phyloP scores from a whole-genome alignment of 2,329 filamentous ascomycete genomes.

The Aspergillus texensis region DNA sequence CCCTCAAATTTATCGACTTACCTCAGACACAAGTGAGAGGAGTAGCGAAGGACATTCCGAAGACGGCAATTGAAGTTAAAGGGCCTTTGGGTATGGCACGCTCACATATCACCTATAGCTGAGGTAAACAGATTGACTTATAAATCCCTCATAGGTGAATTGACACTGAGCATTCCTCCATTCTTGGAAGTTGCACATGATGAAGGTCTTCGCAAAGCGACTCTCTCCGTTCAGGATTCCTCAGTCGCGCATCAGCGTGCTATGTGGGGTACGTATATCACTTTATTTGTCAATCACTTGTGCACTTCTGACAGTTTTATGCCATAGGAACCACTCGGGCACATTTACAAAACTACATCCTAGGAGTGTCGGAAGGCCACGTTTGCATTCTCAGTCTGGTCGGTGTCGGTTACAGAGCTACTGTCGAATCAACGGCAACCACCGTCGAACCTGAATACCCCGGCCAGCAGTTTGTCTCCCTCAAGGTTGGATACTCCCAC shows the following conservation, averaged over 20 bases:
- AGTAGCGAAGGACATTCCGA: constrained; percentile 63
- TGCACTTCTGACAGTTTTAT: constrained; percentile 22
- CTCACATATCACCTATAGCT: too few species aligned
- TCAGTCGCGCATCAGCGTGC: constrained; percentile 75
- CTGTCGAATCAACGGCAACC: constrained; percentile 73
- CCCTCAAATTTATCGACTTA: constrained; percentile 68
- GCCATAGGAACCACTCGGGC: constrained; percentile 79
- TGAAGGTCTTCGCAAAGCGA: constrained; percentile 61
- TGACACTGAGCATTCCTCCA: constrained; percentile 76
- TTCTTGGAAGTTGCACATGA: constrained; percentile 76
- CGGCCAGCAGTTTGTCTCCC: constrained; percentile 83
- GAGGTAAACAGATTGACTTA: not conserved
- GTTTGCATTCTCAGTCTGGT: constrained; percentile 89
- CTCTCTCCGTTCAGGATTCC: constrained; percentile 70
- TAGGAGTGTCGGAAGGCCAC: constrained; percentile 95
- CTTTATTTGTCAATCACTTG: not conserved
- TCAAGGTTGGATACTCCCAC: constrained; percentile 97
- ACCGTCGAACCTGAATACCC: constrained; percentile 69
- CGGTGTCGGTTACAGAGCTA: constrained; percentile 92
- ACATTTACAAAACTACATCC: constrained; percentile 86
- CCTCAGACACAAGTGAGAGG: constrained; percentile 61
- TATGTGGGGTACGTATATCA: constrained; percentile 81
- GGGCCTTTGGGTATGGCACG: constrained; percentile 70
- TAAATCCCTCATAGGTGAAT: constrained; percentile 58
- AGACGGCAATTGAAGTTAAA: constrained; percentile 69